Conservation (phyloP, 1,284 basidiomycete species). For the Ustilago cynodontis region DNA sequence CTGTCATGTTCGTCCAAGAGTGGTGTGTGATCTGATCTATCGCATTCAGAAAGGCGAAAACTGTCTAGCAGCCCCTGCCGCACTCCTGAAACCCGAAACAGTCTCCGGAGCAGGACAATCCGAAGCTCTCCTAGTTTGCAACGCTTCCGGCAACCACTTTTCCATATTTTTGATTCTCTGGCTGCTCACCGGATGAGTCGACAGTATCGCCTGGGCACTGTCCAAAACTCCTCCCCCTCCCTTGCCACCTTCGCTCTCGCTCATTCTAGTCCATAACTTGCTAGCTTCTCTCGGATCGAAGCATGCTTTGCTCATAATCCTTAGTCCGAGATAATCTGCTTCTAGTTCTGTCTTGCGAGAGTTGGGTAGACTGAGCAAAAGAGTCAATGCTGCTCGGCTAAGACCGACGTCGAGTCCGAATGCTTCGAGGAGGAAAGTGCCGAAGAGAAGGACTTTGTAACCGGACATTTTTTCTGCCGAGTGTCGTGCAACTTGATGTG, state of each 20-base stretch:
- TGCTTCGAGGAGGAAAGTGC: constrained; percentile 49
- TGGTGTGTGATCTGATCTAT: background rate
- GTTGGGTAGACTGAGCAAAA: constrained; percentile 82
- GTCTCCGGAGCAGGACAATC: constrained; percentile 34
- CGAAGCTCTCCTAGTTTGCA: constrained; percentile 21
- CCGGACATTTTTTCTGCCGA: constrained; percentile 66
- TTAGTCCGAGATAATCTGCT: constrained; percentile 80
- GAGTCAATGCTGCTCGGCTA: constrained; percentile 71
- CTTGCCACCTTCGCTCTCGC: constrained; percentile 31
- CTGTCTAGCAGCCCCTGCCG: constrained; percentile 14
- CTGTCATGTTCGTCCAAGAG: background rate
- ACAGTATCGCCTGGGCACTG: constrained; percentile 47
- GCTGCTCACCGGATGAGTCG: constrained; percentile 60
- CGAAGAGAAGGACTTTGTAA: constrained; percentile 58
- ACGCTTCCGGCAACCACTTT: constrained; percentile 53
- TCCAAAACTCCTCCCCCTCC: constrained; percentile 21
- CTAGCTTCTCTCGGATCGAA: constrained; percentile 80
- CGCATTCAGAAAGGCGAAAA: constrained; percentile 14
- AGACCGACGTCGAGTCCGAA: constrained; percentile 59
- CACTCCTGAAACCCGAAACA: constrained; percentile 27
- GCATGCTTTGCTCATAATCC: constrained; percentile 76
- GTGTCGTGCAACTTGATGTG: constrained; percentile 75
- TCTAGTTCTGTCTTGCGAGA: constrained; percentile 84
- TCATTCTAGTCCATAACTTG: constrained; percentile 59
- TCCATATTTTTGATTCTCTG: constrained; percentile 59